These are phyloP conservation scores for Coemansia sp. DNA, from an alignment of 192 early-diverging fungal species.

Conservation along the genomic window DNA sequence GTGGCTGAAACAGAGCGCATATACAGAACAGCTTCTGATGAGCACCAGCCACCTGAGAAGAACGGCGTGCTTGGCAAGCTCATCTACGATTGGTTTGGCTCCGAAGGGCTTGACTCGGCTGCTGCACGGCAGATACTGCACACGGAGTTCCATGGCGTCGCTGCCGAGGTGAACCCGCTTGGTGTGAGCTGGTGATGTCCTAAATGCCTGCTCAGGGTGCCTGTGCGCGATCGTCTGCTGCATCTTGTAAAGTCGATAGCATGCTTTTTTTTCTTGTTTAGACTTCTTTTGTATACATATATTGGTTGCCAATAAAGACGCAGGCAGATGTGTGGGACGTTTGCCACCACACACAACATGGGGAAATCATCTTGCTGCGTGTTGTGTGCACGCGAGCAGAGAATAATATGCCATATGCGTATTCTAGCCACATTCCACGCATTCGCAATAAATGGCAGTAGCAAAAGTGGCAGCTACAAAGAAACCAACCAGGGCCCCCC, in stretches of 20 bases:
- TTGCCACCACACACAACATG: too few relatives aligned
- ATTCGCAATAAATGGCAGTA: not conserved
- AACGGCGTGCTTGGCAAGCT: constrained; percentile 57
- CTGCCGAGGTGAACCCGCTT: constrained; percentile 69
- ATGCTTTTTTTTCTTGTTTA: not conserved
- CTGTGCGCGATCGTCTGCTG: not conserved
- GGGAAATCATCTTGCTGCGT: too few relatives aligned
- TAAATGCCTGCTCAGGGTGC: not conserved
- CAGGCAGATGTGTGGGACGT: too few relatives aligned
- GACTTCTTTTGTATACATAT: not conserved
- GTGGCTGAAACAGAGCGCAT: constrained; percentile 65
- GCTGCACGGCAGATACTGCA: constrained; percentile 65
- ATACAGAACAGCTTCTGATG: constrained; percentile 60
- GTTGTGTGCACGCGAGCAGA: not conserved
- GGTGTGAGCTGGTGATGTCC: constrained; percentile 77
- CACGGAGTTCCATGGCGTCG: constrained; percentile 86
- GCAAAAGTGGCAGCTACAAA: not conserved
- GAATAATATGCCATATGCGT: not conserved
- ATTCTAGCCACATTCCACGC: not conserved
- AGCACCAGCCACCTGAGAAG: constrained; percentile 67
- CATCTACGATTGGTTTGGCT: constrained; percentile 82
- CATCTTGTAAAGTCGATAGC: not conserved
- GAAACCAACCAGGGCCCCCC: too few relatives aligned
- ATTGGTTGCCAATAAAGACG: not conserved
- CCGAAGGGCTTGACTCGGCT: constrained; percentile 59